phyloP scores from a whole-genome alignment of 768 basidiomycete genomes.

The Boletus sensibilis region DNA sequence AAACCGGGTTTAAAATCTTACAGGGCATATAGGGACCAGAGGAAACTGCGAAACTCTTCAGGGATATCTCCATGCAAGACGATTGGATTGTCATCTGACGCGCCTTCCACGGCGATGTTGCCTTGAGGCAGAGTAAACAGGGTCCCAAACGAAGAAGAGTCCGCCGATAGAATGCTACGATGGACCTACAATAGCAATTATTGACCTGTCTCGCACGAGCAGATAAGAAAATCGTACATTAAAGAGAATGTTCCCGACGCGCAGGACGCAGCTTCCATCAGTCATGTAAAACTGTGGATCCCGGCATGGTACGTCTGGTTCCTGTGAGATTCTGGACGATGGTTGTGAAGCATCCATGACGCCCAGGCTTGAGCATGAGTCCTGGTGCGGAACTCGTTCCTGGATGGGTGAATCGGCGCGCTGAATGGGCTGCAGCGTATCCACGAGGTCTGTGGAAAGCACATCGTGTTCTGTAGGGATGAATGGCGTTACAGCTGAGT shows the following conservation, averaged over 20 bases:
- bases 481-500: conserved; percentile 15
- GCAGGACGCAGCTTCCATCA: conserved; percentile 67
- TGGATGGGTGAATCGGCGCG: conserved; percentile 8
- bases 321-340: conserved; percentile 3
- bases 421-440: conserved; percentile 2
- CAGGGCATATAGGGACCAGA: conserved; percentile 78
- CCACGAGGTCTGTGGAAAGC: neutral
- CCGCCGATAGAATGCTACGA: conserved; percentile 56
- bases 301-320: conserved; percentile 19
- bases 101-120: conserved; percentile 49
- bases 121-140: conserved; percentile 72
- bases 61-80: conserved; percentile 60
- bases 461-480: conserved; percentile 22
- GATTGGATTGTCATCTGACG: conserved; percentile 64
- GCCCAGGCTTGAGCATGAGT: conserved; percentile 3
- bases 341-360: neutral
- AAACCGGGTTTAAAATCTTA: conserved; percentile 34
- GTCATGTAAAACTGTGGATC: conserved; percentile 63
- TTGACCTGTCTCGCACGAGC: neutral
- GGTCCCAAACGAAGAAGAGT: conserved; percentile 60
- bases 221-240: conserved; percentile 47
- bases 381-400: conserved; percentile 11
- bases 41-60: conserved; percentile 67
- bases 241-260: conserved; percentile 64
- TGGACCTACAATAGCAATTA: conserved; percentile 45